A percentile compares a stretch with the other conserved stretches of the same genome.
Evolutionary conservation across 805 yeast species (phyloP).

Genomic region (Candida gorgasii): DNA sequence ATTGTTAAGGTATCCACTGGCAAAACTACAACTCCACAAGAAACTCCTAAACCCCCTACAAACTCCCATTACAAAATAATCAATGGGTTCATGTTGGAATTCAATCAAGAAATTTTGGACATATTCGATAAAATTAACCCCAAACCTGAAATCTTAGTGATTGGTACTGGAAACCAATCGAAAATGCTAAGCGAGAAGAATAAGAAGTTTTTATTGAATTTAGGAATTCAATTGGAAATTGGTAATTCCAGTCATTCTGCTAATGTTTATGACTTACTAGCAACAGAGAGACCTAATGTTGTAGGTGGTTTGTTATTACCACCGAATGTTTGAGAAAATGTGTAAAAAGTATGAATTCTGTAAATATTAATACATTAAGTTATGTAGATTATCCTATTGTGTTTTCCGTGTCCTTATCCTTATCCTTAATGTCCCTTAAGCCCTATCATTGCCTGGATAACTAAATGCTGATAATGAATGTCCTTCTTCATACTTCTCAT

Average conservation of each 20-base stretch:
- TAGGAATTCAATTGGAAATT: constrained; percentile 73
- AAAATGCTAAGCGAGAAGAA: constrained; percentile 63
- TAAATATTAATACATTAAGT: no score
- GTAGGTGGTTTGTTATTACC: constrained; percentile 77
- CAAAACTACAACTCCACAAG: neutral
- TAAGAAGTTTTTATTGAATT: constrained; percentile 44
- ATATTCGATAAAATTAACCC: constrained; percentile 63
- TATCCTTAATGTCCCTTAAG: constrained; percentile 12
- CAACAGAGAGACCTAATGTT: constrained; percentile 74
- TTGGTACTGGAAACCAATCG: constrained; percentile 69
- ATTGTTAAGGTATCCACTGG: neutral
- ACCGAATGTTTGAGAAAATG: constrained; percentile 59
- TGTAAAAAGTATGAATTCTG: no score
- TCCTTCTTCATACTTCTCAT: constrained; percentile 12
- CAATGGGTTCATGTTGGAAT: constrained; percentile 55
- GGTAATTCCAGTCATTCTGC: constrained; percentile 67
- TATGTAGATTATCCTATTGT: neutral
- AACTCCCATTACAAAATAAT: constrained; percentile 41
- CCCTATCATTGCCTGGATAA: constrained; percentile 4
- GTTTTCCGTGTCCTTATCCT: neutral
- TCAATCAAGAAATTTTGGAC: constrained; percentile 45
- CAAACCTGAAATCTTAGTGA: constrained; percentile 70
- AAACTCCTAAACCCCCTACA: constrained; percentile 3
- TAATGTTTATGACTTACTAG: constrained; percentile 67
- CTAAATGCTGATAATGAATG: constrained; percentile 7